These are phyloP conservation scores for Skeletonema grethae DNA, from an alignment of 108 stramenopile species.

Conservation along the genomic window DNA sequence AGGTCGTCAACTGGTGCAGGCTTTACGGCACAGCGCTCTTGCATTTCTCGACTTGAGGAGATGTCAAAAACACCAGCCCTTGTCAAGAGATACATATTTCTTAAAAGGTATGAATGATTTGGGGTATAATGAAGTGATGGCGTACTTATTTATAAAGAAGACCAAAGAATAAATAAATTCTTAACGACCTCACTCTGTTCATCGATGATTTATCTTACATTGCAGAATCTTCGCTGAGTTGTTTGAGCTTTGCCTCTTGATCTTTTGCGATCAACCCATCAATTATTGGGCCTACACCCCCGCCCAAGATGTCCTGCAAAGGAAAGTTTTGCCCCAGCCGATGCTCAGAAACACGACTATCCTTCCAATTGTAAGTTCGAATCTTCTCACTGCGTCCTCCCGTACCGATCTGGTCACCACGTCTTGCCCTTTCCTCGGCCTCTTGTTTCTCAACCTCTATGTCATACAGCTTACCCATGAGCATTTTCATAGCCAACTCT, in stretches of 20 bases:
- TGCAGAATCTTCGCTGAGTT: conserved; percentile 48
- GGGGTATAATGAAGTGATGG: conserved; percentile 46
- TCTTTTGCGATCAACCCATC: conserved; percentile 80
- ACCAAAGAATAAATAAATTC: neutral
- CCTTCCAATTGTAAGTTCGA: conserved; percentile 98
- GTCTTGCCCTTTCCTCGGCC: conserved; percentile 74
- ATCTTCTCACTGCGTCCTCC: conserved; percentile 96
- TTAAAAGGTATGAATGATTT: conserved; percentile 41
- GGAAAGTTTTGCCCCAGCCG: conserved; percentile 89
- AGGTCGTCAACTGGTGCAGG: conserved; percentile 44
- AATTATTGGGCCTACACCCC: conserved; percentile 79
- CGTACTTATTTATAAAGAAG: conserved; percentile 45
- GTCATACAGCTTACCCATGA: conserved; percentile 87
- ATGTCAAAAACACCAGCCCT: conserved; percentile 19
- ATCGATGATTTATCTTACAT: neutral
- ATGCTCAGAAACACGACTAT: conserved; percentile 95
- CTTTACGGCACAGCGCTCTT: conserved; percentile 32
- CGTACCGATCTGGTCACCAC: conserved; percentile 91
- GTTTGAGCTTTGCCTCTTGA: conserved; percentile 78
- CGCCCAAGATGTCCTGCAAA: conserved; percentile 71
- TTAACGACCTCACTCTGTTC: neutral
- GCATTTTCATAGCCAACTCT: conserved; percentile 93
- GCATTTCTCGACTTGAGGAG: conserved; percentile 51
- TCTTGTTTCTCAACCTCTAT: conserved; percentile 86
- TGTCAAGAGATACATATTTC: conserved; percentile 40